Conservation (phyloP, 148 eudicot genomes). For the Vaccinium myrtillus region DNA sequence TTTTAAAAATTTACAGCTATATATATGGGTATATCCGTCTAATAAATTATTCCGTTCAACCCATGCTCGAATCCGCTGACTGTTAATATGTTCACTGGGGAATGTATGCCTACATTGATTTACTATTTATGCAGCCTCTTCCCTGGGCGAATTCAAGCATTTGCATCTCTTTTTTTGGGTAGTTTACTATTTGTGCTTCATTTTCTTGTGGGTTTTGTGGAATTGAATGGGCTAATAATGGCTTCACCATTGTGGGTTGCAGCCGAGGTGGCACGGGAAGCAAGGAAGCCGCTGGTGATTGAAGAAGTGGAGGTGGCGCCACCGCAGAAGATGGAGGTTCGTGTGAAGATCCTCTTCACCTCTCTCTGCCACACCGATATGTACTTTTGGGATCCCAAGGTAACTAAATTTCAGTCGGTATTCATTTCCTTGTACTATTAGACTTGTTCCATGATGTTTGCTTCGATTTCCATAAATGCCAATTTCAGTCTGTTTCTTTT, state of each 20-base stretch:
- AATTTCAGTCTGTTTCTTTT: not conserved
- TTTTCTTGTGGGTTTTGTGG: no score
- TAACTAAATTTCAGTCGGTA: not conserved
- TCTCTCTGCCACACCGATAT: slow-evolving; percentile 44
- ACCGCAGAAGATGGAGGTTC: slow-evolving; percentile 37
- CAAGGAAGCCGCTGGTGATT: slow-evolving; percentile 47
- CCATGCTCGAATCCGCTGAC: no score
- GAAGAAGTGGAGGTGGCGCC: slow-evolving; percentile 55
- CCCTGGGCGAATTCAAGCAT: no score
- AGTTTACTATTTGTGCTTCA: no score
- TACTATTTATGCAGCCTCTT: no score
- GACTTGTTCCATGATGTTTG: not conserved
- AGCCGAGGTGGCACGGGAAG: slow-evolving; percentile 52
- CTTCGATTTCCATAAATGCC: no score
- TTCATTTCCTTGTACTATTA: not conserved
- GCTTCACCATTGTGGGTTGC: not conserved
- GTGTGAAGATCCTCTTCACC: slow-evolving; percentile 36
- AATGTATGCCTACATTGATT: no score
- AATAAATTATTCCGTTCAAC: no score
- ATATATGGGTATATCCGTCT: no score
- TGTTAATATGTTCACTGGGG: no score
- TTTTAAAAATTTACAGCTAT: no score
- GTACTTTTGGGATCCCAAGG: slow-evolving; percentile 45
- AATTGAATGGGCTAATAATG: not conserved
- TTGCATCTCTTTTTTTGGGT: not conserved